phyloP scores from a whole-genome alignment of 371 early-diverging fungal species.

The Thermomucor indicae-seudaticae region DNA sequence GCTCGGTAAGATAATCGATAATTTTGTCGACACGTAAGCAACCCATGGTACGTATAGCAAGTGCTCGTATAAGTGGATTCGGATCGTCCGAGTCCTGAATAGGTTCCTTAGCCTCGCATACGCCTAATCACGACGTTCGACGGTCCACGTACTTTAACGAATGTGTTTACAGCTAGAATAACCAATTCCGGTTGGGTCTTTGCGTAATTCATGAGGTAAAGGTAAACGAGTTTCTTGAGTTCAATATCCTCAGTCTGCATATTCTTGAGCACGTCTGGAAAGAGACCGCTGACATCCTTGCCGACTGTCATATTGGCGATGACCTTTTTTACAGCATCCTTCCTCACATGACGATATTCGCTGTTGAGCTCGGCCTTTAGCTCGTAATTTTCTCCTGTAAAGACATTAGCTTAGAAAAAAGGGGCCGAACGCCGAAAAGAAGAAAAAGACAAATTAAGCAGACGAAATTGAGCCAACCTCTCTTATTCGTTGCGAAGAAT shows the following conservation, averaged over 20 bases:
- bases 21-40: conserved; percentile 90
- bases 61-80: conserved; percentile 89
- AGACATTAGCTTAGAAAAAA: no score
- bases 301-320: conserved; percentile 92
- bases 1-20: conserved; percentile 77
- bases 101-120: neutral
- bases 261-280: conserved; percentile 97
- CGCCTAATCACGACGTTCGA: conserved; percentile 15
- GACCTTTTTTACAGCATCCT: conserved; percentile 97
- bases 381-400: conserved; percentile 93
- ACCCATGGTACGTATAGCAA: conserved; percentile 94
- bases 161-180: conserved; percentile 73
- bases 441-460: no score
- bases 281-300: conserved; percentile 80
- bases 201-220: conserved; percentile 86
- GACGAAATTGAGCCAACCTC: conserved; percentile 34
- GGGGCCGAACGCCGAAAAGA: no score
- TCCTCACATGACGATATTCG: conserved; percentile 90
- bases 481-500: conserved; percentile 65
- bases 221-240: conserved; percentile 91
- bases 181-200: conserved; percentile 88
- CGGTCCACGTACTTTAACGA: conserved; percentile 55
- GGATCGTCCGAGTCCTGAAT: conserved; percentile 50
- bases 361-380: conserved; percentile 93
- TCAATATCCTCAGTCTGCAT: conserved; percentile 97